Base-by-base conservation (phyloP, 2,329 filamentous ascomycete species). In the Lasiodiplodia gonubiensis region DNA sequence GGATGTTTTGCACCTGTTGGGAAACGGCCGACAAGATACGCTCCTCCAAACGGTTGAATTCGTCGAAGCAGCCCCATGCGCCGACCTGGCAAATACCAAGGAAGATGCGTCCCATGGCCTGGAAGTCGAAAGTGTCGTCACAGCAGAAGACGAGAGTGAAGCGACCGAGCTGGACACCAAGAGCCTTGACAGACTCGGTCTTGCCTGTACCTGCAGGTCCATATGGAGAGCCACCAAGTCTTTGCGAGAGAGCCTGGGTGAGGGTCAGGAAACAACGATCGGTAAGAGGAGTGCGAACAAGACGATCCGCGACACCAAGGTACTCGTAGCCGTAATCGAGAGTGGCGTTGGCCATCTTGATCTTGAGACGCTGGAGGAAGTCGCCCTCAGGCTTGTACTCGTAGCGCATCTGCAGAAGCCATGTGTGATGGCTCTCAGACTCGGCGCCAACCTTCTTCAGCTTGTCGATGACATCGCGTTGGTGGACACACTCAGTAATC, bases 101-200 rank as follows among this genome's bases (percentile, higher is more conserved):
- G 86, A 99, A 99, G 74, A 99, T 99, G 72, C 95, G 92, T 16
- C 96, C 96, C 95, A 99, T 99, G 61, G 95, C 95, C 76, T 99
- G 95, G 85, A 98, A 99, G 79, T 99, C 95, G 75, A 99, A 99
- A 0, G 95, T 99, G 80, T 99, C 95, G 77, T 99, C 95, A 83
- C 95, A 99, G 80, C 96, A 99, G 84, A 99, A 99, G 33, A 99
- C 96, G 30, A 99, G 88, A 1, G 96, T 99, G 79, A 99, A 99
- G 69, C 96, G 90, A 77, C 95, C 96, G 66, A 99, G 89, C 78
- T 99, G 94, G 4, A 99, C 87, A 84, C 95, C 96, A 30, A 99
- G 86, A 23, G 95, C 95, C 81, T 99, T 99, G 78, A 99, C 95
- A 2, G 95, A 99, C 78, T 99, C 95, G 0, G 95, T 99, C 82